A percentile compares a stretch with the other conserved stretches of the same genome.
Conservation (phyloP, 2,329 filamentous ascomycete genomes). For the Fusarium sambucinum region DNA sequence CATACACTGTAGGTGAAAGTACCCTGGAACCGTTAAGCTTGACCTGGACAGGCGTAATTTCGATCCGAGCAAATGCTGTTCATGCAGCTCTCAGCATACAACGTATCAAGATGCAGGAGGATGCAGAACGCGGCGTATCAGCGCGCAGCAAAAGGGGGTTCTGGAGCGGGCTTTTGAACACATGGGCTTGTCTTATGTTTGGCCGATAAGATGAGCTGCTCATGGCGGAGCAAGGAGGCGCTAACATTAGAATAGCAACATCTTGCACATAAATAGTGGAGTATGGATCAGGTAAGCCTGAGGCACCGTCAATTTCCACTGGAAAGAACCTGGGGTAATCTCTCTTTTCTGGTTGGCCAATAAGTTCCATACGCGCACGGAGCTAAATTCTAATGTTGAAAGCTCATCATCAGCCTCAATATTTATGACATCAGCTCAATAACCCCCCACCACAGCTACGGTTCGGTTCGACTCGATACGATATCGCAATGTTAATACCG, state of each 20-base stretch:
- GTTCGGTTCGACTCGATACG: not conserved
- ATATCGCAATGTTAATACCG: slow-evolving; percentile 22
- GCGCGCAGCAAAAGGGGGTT: slow-evolving; percentile 30
- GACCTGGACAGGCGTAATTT: slow-evolving; percentile 34
- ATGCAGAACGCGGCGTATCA: slow-evolving; percentile 34
- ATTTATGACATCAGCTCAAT: slow-evolving; percentile 1
- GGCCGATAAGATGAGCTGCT: slow-evolving; percentile 15
- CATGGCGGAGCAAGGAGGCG: slow-evolving; percentile 12
- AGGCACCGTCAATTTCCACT: slow-evolving; percentile 6
- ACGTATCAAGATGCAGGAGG: slow-evolving; percentile 37
- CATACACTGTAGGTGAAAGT: slow-evolving; percentile 6
- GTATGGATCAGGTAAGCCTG: slow-evolving; percentile 15
- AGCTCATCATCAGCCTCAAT: slow-evolving; percentile 2
- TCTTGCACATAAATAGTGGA: slow-evolving; percentile 3
- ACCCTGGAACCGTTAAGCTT: slow-evolving; percentile 21
- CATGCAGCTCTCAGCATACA: slow-evolving; percentile 30
- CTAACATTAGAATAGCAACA: slow-evolving; percentile 5
- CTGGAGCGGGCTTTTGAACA: slow-evolving; percentile 28
- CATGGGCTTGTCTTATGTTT: slow-evolving; percentile 18
- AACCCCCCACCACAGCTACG: not conserved
- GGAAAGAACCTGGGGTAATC: slow-evolving; percentile 29
- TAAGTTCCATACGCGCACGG: slow-evolving; percentile 2
- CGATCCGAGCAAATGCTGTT: slow-evolving; percentile 27
- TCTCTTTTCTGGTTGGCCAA: slow-evolving; percentile 28
- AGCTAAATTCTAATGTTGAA: slow-evolving; percentile 19